A percentile compares a stretch with the other conserved stretches of the same genome.
phyloP scores from a whole-genome alignment of 1,284 basidiomycete species.

The Ustilago vetiveriae region DNA sequence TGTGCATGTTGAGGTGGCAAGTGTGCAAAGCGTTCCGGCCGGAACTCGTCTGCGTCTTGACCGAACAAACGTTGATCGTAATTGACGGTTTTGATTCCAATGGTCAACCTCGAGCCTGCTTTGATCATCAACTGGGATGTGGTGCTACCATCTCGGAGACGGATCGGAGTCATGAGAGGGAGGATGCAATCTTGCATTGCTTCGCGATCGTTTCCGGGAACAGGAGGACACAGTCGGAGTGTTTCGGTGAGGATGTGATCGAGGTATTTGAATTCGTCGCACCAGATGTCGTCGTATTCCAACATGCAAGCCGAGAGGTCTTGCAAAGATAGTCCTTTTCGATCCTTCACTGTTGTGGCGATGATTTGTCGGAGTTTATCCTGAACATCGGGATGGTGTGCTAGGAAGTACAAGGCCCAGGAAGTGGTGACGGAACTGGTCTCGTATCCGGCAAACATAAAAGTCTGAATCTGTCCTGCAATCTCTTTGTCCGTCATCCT shows the following conservation, averaged over 20 bases:
- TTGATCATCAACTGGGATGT: slow-evolving; percentile 41
- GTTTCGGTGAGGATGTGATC: slow-evolving; percentile 56
- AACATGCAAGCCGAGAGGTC: slow-evolving; percentile 28
- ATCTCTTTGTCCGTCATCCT: slow-evolving; percentile 76
- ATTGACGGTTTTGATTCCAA: slow-evolving; percentile 57
- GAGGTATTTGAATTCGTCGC: slow-evolving; percentile 48
- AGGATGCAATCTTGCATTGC: slow-evolving; percentile 44
- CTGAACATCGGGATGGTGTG: slow-evolving; percentile 75
- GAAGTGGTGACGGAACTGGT: slow-evolving; percentile 80
- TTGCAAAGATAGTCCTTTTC: slow-evolving; percentile 32
- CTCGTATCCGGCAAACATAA: slow-evolving; percentile 83
- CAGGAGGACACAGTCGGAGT: slow-evolving; percentile 56
- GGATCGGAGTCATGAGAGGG: slow-evolving; percentile 52
- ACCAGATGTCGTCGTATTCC: slow-evolving; percentile 49
- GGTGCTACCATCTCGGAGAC: slow-evolving; percentile 68
- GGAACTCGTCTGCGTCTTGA: slow-evolving; percentile 53
- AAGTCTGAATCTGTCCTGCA: slow-evolving; percentile 79
- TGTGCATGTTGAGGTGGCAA: slow-evolving; percentile 34
- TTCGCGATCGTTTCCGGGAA: slow-evolving; percentile 54
- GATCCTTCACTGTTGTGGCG: not conserved
- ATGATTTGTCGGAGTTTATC: slow-evolving; percentile 38
- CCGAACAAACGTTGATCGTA: slow-evolving; percentile 54
- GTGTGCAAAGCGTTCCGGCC: slow-evolving; percentile 57
- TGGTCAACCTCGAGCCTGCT: slow-evolving; percentile 51
- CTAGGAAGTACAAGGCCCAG: slow-evolving; percentile 79